These are phyloP conservation scores for Volutella citrinella DNA, from an alignment of 2,329 filamentous ascomycete genomes.

Conservation along the genomic window DNA sequence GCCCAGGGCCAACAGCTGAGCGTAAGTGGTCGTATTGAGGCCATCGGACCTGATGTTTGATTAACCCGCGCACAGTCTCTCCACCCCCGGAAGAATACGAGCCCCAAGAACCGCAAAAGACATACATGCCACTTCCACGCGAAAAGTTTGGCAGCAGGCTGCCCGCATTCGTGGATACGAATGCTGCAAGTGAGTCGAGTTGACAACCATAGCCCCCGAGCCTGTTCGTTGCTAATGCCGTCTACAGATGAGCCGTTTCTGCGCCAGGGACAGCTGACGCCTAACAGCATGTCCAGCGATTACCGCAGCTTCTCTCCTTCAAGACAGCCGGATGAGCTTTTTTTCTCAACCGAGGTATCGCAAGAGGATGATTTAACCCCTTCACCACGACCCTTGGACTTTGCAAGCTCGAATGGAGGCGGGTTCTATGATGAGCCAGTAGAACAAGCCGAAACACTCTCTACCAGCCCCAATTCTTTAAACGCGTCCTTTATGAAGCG, in stretches of 20 bases:
- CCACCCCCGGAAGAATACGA: slow-evolving; percentile 35
- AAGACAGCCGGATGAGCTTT: slow-evolving; percentile 44
- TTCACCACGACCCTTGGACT: slow-evolving; percentile 34
- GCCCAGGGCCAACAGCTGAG: slow-evolving; percentile 49
- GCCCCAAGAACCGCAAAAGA: slow-evolving; percentile 25
- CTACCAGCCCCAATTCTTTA: slow-evolving; percentile 20
- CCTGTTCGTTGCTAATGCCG: too few relatives aligned
- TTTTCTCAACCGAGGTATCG: slow-evolving; percentile 42
- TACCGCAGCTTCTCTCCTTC: slow-evolving; percentile 61
- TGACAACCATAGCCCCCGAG: too few relatives aligned
- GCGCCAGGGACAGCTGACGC: slow-evolving; percentile 59
- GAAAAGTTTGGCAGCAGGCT: slow-evolving; percentile 41
- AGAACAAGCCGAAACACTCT: slow-evolving; percentile 21
- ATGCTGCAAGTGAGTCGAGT: slow-evolving; percentile 47
- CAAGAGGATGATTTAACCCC: slow-evolving; percentile 39
- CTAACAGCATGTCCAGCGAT: slow-evolving; percentile 57
- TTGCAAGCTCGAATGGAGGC: too few relatives aligned
- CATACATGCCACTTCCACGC: too few relatives aligned
- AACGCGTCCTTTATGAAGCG: too few relatives aligned
- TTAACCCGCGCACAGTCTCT: slow-evolving; percentile 28
- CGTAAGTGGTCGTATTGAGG: slow-evolving; percentile 38
- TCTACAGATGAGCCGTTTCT: slow-evolving; percentile 51
- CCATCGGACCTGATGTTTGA: slow-evolving; percentile 2
- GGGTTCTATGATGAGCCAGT: too few relatives aligned
- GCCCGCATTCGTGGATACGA: slow-evolving; percentile 46